A percentile compares a stretch with the other conserved stretches of the same genome.
phyloP scores from a whole-genome alignment of 352 stramenopile species.

The Aphanomyces stellatus region DNA sequence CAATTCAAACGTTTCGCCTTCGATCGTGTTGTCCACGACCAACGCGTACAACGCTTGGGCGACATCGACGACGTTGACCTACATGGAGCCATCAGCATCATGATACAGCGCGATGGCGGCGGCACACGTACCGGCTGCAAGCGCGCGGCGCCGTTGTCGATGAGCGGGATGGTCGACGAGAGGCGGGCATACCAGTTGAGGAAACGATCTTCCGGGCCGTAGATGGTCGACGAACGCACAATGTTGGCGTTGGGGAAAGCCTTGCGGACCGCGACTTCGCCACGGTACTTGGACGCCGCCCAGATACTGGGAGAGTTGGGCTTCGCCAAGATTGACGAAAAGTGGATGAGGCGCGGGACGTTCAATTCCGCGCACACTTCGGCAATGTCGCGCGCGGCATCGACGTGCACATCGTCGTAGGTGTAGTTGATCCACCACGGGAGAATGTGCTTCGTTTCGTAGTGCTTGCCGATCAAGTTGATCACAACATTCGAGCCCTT shows the following conservation, averaged over 20 bases:
- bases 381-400: conserved; percentile 79
- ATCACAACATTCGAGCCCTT: conserved; percentile 93
- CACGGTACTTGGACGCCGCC: conserved; percentile 80
- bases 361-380: conserved; percentile 70
- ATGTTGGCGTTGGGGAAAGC: conserved; percentile 94
- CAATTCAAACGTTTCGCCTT: conserved; percentile 93
- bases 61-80: conserved; percentile 74
- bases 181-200: conserved; percentile 87
- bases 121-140: conserved; percentile 83
- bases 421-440: conserved; percentile 92
- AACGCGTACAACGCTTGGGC: conserved; percentile 74
- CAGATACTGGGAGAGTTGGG: conserved; percentile 77
- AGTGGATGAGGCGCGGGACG: conserved; percentile 70
- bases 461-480: conserved; percentile 97
- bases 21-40: conserved; percentile 71
- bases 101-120: conserved; percentile 29
- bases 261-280: conserved; percentile 80
- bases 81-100: not conserved
- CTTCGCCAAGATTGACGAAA: conserved; percentile 71
- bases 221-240: conserved; percentile 91
- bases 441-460: conserved; percentile 93
- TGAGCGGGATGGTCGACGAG: conserved; percentile 77
- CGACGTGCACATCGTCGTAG: conserved; percentile 94
- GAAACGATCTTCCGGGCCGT: conserved; percentile 92
- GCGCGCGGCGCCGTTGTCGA: conserved; percentile 89